Percentiles rank a stretch among this genome's conserved stretches.
These are phyloP conservation scores for Candida sanyaensis DNA, from an alignment of 1,139 yeast genomes.

Conservation along the genomic window DNA sequence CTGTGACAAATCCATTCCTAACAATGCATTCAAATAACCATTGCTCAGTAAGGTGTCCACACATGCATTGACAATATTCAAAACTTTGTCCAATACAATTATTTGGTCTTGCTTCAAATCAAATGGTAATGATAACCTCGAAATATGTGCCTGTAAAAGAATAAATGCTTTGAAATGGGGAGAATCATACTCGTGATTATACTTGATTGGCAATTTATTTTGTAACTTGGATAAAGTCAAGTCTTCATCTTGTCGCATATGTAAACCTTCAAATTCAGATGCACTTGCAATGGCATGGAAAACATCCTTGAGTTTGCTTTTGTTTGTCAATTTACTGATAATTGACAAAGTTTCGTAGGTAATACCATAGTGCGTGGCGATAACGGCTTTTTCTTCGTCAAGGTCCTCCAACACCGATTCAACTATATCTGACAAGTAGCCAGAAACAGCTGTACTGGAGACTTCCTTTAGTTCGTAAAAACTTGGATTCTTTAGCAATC, in stretches of 20 bases:
- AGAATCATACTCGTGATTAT: conserved; percentile 37
- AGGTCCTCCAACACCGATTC: conserved; percentile 74
- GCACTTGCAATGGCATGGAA: conserved; percentile 70
- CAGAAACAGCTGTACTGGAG: conserved; percentile 71
- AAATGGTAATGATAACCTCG: conserved; percentile 54
- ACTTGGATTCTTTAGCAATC: conserved; percentile 82
- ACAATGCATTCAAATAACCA: conserved; percentile 75
- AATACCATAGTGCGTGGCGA: conserved; percentile 72
- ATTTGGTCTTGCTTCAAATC: conserved; percentile 64
- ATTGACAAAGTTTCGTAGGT: conserved; percentile 68
- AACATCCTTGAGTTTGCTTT: conserved; percentile 60
- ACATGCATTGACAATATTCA: conserved; percentile 61
- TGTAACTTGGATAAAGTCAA: conserved; percentile 49
- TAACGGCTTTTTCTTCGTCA: conserved; percentile 62
- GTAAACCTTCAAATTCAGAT: conserved; percentile 65
- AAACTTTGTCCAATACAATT: conserved; percentile 47
- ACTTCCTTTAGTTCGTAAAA: conserved; percentile 76
- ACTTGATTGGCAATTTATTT: conserved; percentile 62
- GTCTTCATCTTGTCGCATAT: conserved; percentile 64
- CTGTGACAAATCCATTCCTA: conserved; percentile 86
- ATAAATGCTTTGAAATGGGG: conserved; percentile 73
- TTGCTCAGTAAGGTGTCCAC: conserved; percentile 81
- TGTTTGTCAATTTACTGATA: conserved; percentile 51
- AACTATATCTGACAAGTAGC: conserved; percentile 78
- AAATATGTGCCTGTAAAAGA: conserved; percentile 78